Conservation (phyloP, 208 protist genomes). For the Wallacemonas sp. region DNA sequence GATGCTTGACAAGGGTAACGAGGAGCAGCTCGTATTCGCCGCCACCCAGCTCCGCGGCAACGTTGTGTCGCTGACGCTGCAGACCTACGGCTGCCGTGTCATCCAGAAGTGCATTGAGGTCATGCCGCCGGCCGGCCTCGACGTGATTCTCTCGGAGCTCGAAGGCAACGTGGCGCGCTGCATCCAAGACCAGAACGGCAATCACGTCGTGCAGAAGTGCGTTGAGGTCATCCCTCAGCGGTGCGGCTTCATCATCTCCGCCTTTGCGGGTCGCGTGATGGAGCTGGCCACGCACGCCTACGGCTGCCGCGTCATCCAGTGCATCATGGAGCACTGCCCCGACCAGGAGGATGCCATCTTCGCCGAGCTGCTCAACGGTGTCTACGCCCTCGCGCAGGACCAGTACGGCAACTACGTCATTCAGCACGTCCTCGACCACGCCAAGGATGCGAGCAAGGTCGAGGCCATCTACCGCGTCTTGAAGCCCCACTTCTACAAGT, state of each 20-base stretch:
- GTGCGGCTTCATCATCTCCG: constrained; percentile 96
- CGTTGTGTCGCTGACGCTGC: constrained; percentile 94
- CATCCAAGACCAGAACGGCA: constrained; percentile 99
- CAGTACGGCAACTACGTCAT: constrained; percentile 99
- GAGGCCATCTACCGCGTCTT: constrained; percentile 70
- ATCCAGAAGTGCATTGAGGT: constrained; percentile 98
- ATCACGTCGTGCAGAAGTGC: constrained; percentile 99
- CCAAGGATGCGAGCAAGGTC: constrained; percentile 85
- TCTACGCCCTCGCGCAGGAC: constrained; percentile 91
- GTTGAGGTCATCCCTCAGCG: constrained; percentile 95
- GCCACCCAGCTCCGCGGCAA: constrained; percentile 86
- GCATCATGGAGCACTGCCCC: constrained; percentile 96
- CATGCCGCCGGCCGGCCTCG: constrained; percentile 78
- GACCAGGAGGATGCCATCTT: constrained; percentile 92
- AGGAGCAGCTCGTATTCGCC: constrained; percentile 78
- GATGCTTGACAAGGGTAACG: constrained; percentile 95
- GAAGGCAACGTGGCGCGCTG: constrained; percentile 95
- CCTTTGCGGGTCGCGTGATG: constrained; percentile 94
- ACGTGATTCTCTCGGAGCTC: constrained; percentile 93
- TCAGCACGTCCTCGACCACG: constrained; percentile 97
- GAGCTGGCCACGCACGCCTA: constrained; percentile 98
- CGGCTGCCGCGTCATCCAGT: constrained; percentile 99
- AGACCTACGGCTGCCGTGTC: constrained; percentile 98
- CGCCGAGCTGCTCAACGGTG: constrained; percentile 91
- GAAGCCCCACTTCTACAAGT: constrained; percentile 77